These are phyloP conservation scores for Pseudisothecium myosuroides DNA, from an alignment of 225 moss, liverwort and hornwort genomes.

Conservation along the genomic window DNA sequence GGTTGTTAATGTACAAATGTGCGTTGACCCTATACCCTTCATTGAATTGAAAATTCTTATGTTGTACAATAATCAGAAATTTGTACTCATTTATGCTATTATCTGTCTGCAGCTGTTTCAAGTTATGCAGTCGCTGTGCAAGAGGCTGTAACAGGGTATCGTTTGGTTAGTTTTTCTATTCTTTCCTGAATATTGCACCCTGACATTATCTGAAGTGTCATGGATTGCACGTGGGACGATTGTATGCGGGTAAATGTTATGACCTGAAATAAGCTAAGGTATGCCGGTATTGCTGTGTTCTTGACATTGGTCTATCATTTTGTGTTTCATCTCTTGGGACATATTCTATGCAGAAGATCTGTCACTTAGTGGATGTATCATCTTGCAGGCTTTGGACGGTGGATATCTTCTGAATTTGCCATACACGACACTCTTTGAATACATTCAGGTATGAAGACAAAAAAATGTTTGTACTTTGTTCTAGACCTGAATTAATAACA, in stretches of 20 bases:
- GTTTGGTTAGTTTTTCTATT: constrained; percentile 23
- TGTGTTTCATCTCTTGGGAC: background rate
- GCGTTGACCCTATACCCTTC: background rate
- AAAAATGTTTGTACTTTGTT: background rate
- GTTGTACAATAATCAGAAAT: background rate
- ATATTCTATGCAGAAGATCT: background rate
- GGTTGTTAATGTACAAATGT: background rate
- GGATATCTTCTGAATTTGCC: constrained; percentile 68
- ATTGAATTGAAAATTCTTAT: background rate
- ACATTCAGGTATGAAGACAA: constrained; percentile 52
- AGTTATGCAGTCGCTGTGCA: constrained; percentile 36
- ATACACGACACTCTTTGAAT: constrained; percentile 89
- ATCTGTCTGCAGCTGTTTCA: constrained; percentile 43
- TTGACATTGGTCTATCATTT: background rate
- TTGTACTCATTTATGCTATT: background rate
- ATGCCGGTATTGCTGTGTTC: background rate
- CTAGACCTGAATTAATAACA: background rate
- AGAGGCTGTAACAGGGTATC: constrained; percentile 60
- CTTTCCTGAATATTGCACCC: background rate
- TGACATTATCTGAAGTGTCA: background rate
- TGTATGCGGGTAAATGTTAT: background rate
- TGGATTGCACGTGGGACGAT: background rate
- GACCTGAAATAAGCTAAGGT: background rate
- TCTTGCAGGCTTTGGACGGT: constrained; percentile 46
- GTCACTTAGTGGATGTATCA: background rate